Evolutionary conservation across 495 filamentous ascomycete genomes (phyloP), one percentile per base, ranked within the genome.

Genomic region (Rhypophila decipiens): DNA sequence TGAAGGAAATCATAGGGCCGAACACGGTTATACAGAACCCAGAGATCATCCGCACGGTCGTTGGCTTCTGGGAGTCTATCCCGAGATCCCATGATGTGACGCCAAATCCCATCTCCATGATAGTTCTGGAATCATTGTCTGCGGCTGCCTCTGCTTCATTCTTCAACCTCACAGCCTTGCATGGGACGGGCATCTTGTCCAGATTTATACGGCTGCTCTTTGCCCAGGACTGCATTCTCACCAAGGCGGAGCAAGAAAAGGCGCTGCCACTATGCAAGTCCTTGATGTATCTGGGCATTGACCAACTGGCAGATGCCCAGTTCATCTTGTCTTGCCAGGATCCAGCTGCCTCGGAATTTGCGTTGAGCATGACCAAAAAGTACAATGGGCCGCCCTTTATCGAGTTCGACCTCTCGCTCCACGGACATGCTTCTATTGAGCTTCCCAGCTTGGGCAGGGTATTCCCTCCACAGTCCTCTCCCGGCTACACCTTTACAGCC

Each of bases 391-490:
- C 93, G 24, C 77, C 90, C 3, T 88, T 86, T 55, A 84, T 98
- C 57, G 88, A 96, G 57, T 97, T 98, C 65, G 93, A 98, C 68
- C 72, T 97, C 41, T 93, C 88, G 3, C 68, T 86, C 19, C 74
- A 93, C 67, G 93, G 93, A 5, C 94, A 83, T 65, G 83, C 85
- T 11, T 95, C 93, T 0, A 76, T 96, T 55, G 93, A 97, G 57
- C 73, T 96, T 21, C 80, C 88, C 15, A 88, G 81, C 11, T 68
- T 97, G 37, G 87, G 87, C 10, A 80, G 86, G 21, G 67, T 82
- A 13, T 98, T 98, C 56, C 93, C 94, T 5, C 71, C 75, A 24
- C 75, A 79, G 15, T 81, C 85, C 13, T 78, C 80, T 20, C 66
- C 74, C 31, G 93, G 93, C 13, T 98, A 96, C 67, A 95, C 89